phyloP scores from a whole-genome alignment of 345 rosid species.

The Eucalyptus shirleyi region DNA sequence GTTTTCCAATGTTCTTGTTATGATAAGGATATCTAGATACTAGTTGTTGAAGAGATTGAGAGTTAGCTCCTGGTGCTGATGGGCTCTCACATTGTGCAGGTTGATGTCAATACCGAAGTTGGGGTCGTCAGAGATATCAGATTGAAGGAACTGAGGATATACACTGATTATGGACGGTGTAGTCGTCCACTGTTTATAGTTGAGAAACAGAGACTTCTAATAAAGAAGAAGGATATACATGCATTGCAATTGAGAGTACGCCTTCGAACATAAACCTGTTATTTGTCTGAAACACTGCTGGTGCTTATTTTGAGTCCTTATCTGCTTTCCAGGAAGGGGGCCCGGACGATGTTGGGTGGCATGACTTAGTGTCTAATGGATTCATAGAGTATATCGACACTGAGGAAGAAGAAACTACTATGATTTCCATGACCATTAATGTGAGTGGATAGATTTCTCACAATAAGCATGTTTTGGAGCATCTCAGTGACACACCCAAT shows the following conservation, averaged over 20 bases:
- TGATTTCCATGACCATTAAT: conserved; percentile 98
- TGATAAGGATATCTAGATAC: neutral
- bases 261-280: neutral
- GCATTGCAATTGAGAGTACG: conserved; percentile 85
- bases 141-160: conserved; percentile 78
- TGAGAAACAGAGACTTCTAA: conserved; percentile 87
- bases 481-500: neutral
- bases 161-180: conserved; percentile 98
- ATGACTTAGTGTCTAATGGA: conserved; percentile 81
- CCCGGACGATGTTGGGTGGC: conserved; percentile 90
- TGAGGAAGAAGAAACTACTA: conserved; percentile 98
- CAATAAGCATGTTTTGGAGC: neutral
- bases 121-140: conserved; percentile 96
- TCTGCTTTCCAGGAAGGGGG: conserved; percentile 36
- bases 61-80: neutral
- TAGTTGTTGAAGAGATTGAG: neutral
- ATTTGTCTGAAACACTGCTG: neutral
- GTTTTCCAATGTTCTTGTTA: neutral
- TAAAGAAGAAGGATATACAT: conserved; percentile 76
- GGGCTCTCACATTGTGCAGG: conserved; percentile 24
- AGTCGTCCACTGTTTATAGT: conserved; percentile 95
- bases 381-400: conserved; percentile 93
- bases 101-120: conserved; percentile 95
- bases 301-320: neutral
- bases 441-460: conserved; percentile 24